phyloP scores from a whole-genome alignment of 1,139 yeast species.

The Lodderomyces jiufengensis region DNA sequence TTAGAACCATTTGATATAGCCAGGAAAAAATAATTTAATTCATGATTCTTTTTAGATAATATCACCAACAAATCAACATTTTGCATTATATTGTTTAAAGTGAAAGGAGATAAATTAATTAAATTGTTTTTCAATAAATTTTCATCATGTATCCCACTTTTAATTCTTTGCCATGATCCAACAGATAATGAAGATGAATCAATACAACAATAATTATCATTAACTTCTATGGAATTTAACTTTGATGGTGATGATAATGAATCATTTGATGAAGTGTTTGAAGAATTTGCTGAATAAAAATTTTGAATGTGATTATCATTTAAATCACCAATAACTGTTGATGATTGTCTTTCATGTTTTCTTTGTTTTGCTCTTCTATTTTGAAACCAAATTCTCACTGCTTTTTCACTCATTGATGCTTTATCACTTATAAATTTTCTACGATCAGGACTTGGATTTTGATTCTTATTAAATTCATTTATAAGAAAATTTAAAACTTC shows the following conservation, averaged over 20 bases:
- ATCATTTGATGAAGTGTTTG: not conserved
- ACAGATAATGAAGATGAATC: conserved; percentile 67
- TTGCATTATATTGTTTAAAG: conserved; percentile 58
- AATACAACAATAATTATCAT: conserved; percentile 64
- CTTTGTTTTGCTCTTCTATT: conserved; percentile 82
- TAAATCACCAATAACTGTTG: no score
- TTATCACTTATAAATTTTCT: conserved; percentile 68
- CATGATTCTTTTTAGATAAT: conserved; percentile 63
- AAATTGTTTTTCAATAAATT: conserved; percentile 40
- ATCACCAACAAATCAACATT: conserved; percentile 67
- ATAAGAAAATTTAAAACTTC: conserved; percentile 70
- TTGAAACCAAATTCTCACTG: conserved; percentile 94
- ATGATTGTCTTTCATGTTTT: conserved; percentile 43
- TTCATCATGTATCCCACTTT: conserved; percentile 54
- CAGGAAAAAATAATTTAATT: conserved; percentile 69
- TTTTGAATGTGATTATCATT: no score
- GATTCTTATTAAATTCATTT: conserved; percentile 66
- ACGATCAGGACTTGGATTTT: conserved; percentile 65
- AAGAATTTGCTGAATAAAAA: no score
- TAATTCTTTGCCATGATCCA: conserved; percentile 76
- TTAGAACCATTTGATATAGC: conserved; percentile 65
- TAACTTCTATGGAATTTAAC: conserved; percentile 38
- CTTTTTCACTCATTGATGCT: conserved; percentile 87
- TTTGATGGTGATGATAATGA: not conserved
- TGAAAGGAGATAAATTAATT: conserved; percentile 62